Evolutionary conservation across 352 stramenopile species (phyloP).

Genomic region (Pilasporangium apinafurcum): DNA sequence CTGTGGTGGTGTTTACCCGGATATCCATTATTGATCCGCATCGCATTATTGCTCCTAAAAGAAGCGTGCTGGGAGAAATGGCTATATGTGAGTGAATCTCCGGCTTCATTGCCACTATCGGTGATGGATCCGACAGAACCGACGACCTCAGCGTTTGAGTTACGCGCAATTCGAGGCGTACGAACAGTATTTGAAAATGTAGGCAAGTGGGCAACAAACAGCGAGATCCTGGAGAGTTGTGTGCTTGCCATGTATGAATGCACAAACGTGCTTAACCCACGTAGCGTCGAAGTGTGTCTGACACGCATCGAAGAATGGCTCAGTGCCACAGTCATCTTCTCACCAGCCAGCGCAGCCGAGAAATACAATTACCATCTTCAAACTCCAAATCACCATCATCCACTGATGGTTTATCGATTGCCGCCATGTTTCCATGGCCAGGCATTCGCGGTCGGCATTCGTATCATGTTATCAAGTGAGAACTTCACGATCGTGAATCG

Average conservation of each 20-base stretch:
- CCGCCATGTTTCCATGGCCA: constrained; percentile 37
- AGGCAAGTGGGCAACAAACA: constrained; percentile 49
- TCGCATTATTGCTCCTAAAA: constrained; percentile 55
- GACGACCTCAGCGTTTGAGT: too few relatives aligned
- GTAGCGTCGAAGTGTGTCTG: constrained; percentile 57
- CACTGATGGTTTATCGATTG: constrained; percentile 42
- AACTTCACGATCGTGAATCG: constrained; percentile 67
- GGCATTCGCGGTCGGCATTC: constrained; percentile 47
- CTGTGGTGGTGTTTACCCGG: constrained; percentile 51
- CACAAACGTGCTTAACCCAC: constrained; percentile 60
- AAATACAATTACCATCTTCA: too few relatives aligned
- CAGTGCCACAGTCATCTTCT: constrained; percentile 16
- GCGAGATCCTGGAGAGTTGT: constrained; percentile 53
- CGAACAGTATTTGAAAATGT: constrained; percentile 52
- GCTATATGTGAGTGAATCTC: constrained; percentile 36
- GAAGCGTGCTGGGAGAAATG: constrained; percentile 66
- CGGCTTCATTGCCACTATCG: constrained; percentile 19
- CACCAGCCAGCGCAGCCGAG: constrained; percentile 11
- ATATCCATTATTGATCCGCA: constrained; percentile 51
- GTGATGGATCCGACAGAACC: constrained; percentile 13
- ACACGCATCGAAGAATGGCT: constrained; percentile 70
- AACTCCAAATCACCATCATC: too few relatives aligned
- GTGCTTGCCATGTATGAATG: constrained; percentile 67
- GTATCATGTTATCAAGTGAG: constrained; percentile 66
- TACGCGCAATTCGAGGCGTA: constrained; percentile 39